Conservation (phyloP, 176 grass and related monocot genomes). For the Carex littledalei region DNA sequence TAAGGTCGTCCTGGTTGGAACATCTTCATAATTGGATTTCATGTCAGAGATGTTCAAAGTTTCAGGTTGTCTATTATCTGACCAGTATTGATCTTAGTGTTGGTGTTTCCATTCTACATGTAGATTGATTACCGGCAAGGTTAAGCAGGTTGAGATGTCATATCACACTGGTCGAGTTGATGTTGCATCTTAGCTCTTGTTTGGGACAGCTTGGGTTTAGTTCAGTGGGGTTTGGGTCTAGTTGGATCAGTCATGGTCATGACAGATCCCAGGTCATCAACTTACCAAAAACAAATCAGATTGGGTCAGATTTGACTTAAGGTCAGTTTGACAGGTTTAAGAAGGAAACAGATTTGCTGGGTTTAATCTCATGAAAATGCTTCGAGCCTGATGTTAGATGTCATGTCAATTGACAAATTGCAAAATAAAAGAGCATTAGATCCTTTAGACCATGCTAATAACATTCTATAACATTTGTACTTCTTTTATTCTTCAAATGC, state of each 20-base stretch:
- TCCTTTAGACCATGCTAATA: neutral
- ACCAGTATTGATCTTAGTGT: neutral
- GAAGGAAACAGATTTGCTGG: neutral
- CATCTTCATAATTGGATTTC: neutral
- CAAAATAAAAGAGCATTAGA: neutral
- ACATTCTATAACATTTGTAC: neutral
- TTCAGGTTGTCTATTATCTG: neutral
- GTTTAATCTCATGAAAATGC: neutral
- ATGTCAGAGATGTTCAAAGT: neutral
- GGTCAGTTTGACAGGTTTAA: neutral
- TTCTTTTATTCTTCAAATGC: constrained; percentile 7
- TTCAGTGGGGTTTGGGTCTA: neutral
- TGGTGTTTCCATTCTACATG: neutral
- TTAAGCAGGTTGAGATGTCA: neutral
- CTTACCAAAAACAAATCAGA: neutral
- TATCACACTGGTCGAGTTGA: neutral
- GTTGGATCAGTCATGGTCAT: neutral
- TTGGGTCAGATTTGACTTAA: neutral
- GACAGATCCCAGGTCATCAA: neutral
- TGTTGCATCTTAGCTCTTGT: neutral
- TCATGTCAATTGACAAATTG: constrained; percentile 3
- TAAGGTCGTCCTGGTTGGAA: neutral
- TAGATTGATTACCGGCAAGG: neutral
- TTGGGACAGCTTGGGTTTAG: neutral
- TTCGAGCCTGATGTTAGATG: neutral